Conservation (phyloP, 306 rosid species). For the Ammopiptanthus mongolicus region DNA sequence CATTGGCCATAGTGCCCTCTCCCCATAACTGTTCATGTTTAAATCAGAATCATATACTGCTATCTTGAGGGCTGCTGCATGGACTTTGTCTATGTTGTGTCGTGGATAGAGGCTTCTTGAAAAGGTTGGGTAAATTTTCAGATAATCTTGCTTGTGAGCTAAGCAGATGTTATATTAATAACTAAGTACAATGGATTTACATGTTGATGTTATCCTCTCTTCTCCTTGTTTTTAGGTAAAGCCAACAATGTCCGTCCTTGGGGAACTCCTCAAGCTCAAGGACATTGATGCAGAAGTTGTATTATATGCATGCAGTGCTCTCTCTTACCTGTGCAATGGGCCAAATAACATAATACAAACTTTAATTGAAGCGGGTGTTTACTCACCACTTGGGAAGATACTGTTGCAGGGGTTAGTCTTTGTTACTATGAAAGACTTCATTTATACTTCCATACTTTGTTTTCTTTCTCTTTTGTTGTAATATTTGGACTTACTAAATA, state of each 20-base stretch:
- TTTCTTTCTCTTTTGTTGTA: background rate
- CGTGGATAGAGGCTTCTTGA: conserved; percentile 59
- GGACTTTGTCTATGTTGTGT: conserved; percentile 61
- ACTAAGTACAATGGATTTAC: background rate
- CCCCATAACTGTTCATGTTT: conserved; percentile 45
- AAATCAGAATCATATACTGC: conserved; percentile 58
- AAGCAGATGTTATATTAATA: background rate
- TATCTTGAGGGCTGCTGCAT: conserved; percentile 59
- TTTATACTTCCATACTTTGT: background rate
- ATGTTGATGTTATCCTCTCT: background rate
- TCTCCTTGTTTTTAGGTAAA: conserved; percentile 44
- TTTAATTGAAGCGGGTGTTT: conserved; percentile 59
- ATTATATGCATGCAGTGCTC: conserved; percentile 66
- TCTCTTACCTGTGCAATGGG: conserved; percentile 62
- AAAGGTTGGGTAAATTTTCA: conserved; percentile 31
- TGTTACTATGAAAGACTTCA: background rate
- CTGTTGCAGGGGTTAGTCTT: conserved; percentile 37
- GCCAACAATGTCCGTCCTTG: conserved; percentile 53
- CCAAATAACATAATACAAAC: conserved; percentile 53
- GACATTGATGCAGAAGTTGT: conserved; percentile 51
- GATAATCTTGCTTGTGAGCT: background rate
- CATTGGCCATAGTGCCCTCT: conserved; percentile 49
- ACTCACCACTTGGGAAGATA: conserved; percentile 56
- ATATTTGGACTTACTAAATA: background rate
- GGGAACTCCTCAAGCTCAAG: conserved; percentile 36